Base-by-base conservation (phyloP, 441 rosid species). In the Populus hybrid region DNA sequence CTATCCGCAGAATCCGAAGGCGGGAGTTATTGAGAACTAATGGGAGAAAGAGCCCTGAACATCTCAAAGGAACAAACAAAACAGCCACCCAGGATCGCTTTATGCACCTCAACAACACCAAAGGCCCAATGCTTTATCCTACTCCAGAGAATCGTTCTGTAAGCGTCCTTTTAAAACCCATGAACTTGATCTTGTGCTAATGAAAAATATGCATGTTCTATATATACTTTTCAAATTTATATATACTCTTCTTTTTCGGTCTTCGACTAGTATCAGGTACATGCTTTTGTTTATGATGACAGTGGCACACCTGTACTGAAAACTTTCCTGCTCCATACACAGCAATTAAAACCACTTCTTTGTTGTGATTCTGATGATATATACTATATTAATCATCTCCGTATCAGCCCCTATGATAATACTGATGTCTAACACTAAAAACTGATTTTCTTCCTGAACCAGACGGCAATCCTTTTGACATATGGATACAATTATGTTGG, bases 121-220 rank as follows among this genome's bases (percentile, higher is more conserved):
- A 4, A 12, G 12, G 2, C 8, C 1, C 75, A 70, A 2, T 6
- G 9, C 9, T 40, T 34, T 28, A 65, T 18, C 8, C 30, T 64
- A 64, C 74, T 34, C 2, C 9, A 6, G 50, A 11, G 5, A 73
- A 79, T 66, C 78, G 76, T 40, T 76, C 80, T 12, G 86, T 83
- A 74, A 78, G 80, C 42, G 46, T 69, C 30, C 67, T 64, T 64
- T 64, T 46, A 12, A 46, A 46, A 14, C 12, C 57, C 57, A 21
- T 64, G 24, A 64, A 64, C 6, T 64, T 64, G 67, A 64, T 46
- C 19, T 14, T 46, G 14, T 46, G 57, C 18, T 46, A 46, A 46
- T 14, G 57, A 46, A 3, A 3, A 10, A 10, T 40, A 1, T 40
- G 50, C 16, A 40, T 40, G 12, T 40, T 40, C 50, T 3, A 9